Base-by-base conservation (phyloP, 805 yeast genomes). In the Tetrapisispora namnaoensis region DNA sequence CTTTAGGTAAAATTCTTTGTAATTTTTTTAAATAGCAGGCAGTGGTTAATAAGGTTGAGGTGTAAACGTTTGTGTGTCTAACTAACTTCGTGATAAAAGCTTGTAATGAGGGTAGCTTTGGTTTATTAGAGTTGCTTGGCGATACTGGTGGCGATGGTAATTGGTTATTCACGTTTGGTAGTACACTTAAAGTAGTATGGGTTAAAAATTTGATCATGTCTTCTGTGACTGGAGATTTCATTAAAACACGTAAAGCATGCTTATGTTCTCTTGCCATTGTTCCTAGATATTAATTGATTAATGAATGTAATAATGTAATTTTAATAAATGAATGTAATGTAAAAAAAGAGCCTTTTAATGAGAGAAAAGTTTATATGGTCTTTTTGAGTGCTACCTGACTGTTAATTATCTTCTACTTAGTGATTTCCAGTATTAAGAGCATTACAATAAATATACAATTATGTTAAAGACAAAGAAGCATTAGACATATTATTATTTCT, bases 31-130 rank as follows among this genome's bases (percentile, higher is more conserved):
- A 70, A 63, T 82, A 83, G 32, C 83, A 82, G 47, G 81, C 73
- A 4, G 91, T 82, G 14, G 87, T 73, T 77, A 85, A 75, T 55
- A 85, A 70, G 17, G 90, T 84, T 37, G 90, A 88, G 2, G 89
- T 81, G 65, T 83, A 81, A n/a, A 85, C 88, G 58, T 83, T 83
- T 30, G 89, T 81, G 69, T 82, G 77, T 61, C 85, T 75, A 37
- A 85, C 87, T 60, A 85, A 70, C 57, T 75, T 79, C 51, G 83
- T 77, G 58, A 85, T 80, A 67, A 85, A 85, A 0, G 86, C 78
- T 82, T 79, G 81, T 54, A 85, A 71, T 7, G 89, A 82, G 13
- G 91, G 90, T 47, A 70, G 47, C 28, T 56, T 55, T 2, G 55
- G 53, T 28, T 52, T 51, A 9, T 46, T 37, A 1, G 32, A 20